Conservation (phyloP, 306 rosid genomes). For the Spatholobus suberectus region DNA sequence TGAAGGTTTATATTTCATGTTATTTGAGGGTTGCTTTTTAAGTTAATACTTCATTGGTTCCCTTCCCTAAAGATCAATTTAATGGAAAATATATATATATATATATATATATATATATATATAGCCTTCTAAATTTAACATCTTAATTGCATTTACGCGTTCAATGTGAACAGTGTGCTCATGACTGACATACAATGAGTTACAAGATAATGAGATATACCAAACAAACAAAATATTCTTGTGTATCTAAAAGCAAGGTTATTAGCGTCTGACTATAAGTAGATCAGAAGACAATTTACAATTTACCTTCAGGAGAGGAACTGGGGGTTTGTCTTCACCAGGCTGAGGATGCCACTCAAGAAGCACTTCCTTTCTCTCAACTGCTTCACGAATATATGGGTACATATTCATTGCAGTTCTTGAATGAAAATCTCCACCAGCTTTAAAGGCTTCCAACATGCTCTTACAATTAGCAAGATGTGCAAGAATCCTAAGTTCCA, state of each 20-base stretch:
- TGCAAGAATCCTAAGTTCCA: conserved; percentile 98
- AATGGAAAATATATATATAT: not conserved
- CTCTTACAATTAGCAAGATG: conserved; percentile 94
- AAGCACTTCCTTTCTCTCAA: conserved; percentile 70
- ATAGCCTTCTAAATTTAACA: not conserved
- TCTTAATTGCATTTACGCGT: not conserved
- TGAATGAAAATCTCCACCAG: conserved; percentile 99
- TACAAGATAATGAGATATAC: not conserved
- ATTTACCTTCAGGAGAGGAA: conserved; percentile 89
- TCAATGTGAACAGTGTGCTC: not conserved
- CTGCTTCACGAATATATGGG: conserved; percentile 88
- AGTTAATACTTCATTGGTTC: conserved; percentile 7
- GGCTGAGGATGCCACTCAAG: conserved; percentile 99
- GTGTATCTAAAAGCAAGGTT: conserved; percentile 26
- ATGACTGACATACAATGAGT: not conserved
- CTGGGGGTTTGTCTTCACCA: conserved; percentile 97
- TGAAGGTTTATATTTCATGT: not conserved
- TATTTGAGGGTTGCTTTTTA: not conserved
- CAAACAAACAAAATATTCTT: not conserved
- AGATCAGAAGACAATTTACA: conserved; percentile 47
- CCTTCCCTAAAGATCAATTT: not conserved
- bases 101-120: not conserved
- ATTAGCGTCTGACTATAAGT: not conserved
- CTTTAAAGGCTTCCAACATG: conserved; percentile 95
- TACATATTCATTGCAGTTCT: conserved; percentile 99